Evolutionary conservation across 2,329 filamentous ascomycete genomes (phyloP), one percentile per base, ranked within the genome.

Genomic region (Arthrobotrys sphaeroides): DNA sequence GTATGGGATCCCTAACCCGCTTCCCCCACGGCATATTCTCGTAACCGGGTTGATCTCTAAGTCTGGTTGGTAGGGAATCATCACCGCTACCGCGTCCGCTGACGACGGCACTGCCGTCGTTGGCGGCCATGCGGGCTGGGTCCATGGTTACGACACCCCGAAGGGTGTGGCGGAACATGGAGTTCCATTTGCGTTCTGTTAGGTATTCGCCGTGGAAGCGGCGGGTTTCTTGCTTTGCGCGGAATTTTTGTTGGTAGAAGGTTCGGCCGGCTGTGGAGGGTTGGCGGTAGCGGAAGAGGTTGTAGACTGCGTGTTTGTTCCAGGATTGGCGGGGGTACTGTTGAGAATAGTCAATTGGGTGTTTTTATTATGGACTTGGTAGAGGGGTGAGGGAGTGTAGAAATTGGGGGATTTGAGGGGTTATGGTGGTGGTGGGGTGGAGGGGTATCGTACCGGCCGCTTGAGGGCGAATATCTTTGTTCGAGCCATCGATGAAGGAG

Each of bases 211-310:
- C 95, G 84, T 99, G 95, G 83, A 98, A 99, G 77, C 87, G 90
- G 79, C 95, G 90, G 43, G 92, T 88, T 78, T 90, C 83, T 20
- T 93, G 89, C 84, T 99, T 99, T 80, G 94, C 92, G 0, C 84
- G 83, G 94, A 94, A 99, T 90, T 99, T 99, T 84, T 98, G 94
- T 86, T 98, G 94, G 87, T 96, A 99, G 84, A 95, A 96, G 47
- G 94, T 97, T 77, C 84, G 83, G 31, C 81, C 80, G 77, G 79
- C 81, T 72, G 84, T 83, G 13, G 79, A 81, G 16, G 86, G 87
- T 1, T 83, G 80, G 45, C 80, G 83, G 33, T 88, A 81, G 78
- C 87, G 87, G 59, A 85, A 84, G 78, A 99, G 84, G 84, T 97
- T 97, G 88, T 92, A 99, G 78, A 99, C 87, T 82, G 96, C 97